These are phyloP conservation scores for Fusarium staphyleae DNA, from an alignment of 2,329 filamentous ascomycete species.

Conservation along the genomic window DNA sequence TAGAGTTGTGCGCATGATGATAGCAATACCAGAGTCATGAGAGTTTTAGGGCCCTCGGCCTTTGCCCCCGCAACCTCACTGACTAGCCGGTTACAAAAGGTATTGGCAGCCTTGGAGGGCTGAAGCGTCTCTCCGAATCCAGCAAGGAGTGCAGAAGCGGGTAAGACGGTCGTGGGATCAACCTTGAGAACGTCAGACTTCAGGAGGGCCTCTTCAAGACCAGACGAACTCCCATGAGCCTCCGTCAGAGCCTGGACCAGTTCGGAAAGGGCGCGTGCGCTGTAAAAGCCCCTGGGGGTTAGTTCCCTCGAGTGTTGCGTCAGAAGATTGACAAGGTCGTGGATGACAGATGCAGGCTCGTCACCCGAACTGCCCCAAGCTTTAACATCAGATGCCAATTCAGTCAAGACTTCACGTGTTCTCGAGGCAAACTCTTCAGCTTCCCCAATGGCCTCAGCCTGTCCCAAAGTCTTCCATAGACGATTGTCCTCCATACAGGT, in stretches of 20 bases:
- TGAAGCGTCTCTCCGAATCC: slow-evolving; percentile 60
- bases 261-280: slow-evolving; percentile 58
- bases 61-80: slow-evolving; percentile 65
- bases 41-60: slow-evolving; percentile 52
- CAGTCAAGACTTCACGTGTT: slow-evolving; percentile 49
- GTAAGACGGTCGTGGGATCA: slow-evolving; percentile 55
- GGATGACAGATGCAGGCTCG: slow-evolving; percentile 48
- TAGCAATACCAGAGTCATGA: slow-evolving; percentile 60
- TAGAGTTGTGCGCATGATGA: slow-evolving; percentile 62
- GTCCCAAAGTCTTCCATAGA: slow-evolving; percentile 55
- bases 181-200: slow-evolving; percentile 57
- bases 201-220: slow-evolving; percentile 57
- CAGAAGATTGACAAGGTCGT: slow-evolving; percentile 54
- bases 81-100: slow-evolving; percentile 65
- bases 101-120: slow-evolving; percentile 57
- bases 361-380: slow-evolving; percentile 50
- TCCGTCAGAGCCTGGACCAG: slow-evolving; percentile 58
- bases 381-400: slow-evolving; percentile 43
- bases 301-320: slow-evolving; percentile 52
- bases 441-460: slow-evolving; percentile 47
- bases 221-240: slow-evolving; percentile 53
- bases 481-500: slow-evolving; percentile 53
- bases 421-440: slow-evolving; percentile 55
- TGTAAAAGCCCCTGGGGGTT: slow-evolving; percentile 58
- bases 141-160: slow-evolving; percentile 57